These are phyloP conservation scores for Cladophialophora chaetospira DNA, from an alignment of 2,329 filamentous ascomycete genomes.

Conservation along the genomic window DNA sequence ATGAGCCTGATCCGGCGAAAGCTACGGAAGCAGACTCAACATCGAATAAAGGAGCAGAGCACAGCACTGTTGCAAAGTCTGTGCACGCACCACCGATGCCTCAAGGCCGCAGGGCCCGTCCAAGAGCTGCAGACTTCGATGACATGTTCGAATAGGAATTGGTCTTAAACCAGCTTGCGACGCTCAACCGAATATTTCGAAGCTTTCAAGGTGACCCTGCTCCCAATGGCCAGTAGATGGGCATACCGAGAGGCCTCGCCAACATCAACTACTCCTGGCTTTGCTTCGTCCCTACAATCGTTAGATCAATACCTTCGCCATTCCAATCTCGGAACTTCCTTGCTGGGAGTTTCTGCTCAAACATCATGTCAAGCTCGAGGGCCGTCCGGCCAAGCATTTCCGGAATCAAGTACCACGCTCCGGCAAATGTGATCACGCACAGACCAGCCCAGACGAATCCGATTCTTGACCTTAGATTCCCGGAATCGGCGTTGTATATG, in stretches of 20 bases:
- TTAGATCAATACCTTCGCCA: not conserved
- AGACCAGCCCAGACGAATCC: constrained; percentile 41
- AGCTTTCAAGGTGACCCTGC: too few species aligned
- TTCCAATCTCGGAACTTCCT: not conserved
- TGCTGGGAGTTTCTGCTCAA: not conserved
- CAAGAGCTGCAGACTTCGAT: constrained; percentile 26
- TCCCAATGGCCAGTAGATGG: too few species aligned
- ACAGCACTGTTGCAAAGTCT: not conserved
- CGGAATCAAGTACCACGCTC: not conserved
- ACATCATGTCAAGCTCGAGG: not conserved
- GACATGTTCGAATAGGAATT: constrained; percentile 28
- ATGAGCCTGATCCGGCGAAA: not conserved
- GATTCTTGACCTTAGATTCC: constrained; percentile 44
- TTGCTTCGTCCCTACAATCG: not conserved
- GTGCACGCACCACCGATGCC: not conserved
- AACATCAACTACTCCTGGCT: not conserved
- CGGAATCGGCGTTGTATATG: constrained; percentile 53
- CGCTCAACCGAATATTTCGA: not conserved
- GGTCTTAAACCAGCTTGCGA: too few species aligned
- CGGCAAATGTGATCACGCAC: not conserved
- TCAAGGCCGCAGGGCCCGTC: constrained; percentile 20
- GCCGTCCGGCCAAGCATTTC: not conserved
- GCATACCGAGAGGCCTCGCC: too few species aligned
- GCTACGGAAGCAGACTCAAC: not conserved
- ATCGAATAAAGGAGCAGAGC: not conserved